Evolutionary conservation across 495 filamentous ascomycete genomes (phyloP).

Genomic region (Clavariopsis aquatica): DNA sequence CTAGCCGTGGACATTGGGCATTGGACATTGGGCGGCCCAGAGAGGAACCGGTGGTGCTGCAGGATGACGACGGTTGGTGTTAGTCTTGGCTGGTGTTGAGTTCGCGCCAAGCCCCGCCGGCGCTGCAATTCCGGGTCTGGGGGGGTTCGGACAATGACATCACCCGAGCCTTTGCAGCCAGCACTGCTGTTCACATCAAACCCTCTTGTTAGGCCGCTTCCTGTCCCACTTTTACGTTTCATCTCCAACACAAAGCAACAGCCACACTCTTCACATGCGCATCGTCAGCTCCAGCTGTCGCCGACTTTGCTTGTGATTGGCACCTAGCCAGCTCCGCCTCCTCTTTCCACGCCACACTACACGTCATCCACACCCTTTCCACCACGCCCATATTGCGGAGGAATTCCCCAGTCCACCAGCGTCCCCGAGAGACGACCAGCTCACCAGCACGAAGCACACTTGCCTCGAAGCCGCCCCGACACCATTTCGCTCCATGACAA

Average conservation of each 20-base stretch:
- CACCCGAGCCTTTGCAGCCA: background rate
- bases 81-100: background rate
- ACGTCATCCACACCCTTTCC: constrained; percentile 10
- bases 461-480: too few relatives aligned
- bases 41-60: constrained; percentile 3
- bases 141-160: constrained; percentile 1
- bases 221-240: constrained; percentile 3
- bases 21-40: background rate
- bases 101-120: background rate
- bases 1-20: background rate
- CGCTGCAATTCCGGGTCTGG: background rate
- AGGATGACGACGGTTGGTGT: constrained; percentile 11
- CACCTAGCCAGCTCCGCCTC: background rate
- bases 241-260: background rate
- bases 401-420: constrained; percentile 12
- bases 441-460: too few relatives aligned
- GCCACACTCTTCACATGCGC: background rate
- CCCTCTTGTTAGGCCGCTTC: background rate
- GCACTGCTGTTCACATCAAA: background rate
- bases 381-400: background rate
- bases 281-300: background rate
- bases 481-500: constrained; percentile 23
- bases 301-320: background rate
- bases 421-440: background rate
- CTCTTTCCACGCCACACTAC: constrained; percentile 10